Percentiles rank a stretch among this genome's conserved stretches.
Conservation (phyloP, 495 filamentous ascomycete genomes). For the Haplographium delicatum region DNA sequence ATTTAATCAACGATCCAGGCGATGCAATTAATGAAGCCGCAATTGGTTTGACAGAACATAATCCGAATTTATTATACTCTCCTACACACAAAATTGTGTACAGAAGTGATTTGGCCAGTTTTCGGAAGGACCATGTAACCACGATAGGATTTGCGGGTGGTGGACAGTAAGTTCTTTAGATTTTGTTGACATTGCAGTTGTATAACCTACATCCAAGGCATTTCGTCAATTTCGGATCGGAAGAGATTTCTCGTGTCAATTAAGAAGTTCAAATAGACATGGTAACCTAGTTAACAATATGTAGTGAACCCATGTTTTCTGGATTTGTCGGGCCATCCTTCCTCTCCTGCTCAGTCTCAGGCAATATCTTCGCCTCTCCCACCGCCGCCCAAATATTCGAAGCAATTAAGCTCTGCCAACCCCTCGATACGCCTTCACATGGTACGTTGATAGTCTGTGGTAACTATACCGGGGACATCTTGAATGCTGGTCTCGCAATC, state of each 20-base stretch:
- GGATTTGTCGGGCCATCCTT: slow-evolving; percentile 59
- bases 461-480: slow-evolving; percentile 61
- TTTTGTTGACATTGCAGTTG: not conserved
- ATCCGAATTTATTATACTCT: slow-evolving; percentile 13
- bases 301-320: slow-evolving; percentile 54
- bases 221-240: not conserved
- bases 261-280: not conserved
- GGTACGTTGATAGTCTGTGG: slow-evolving; percentile 56
- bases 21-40: slow-evolving; percentile 20
- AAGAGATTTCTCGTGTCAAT: not conserved
- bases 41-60: slow-evolving; percentile 17
- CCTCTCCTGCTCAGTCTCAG: slow-evolving; percentile 52
- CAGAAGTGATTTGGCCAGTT: slow-evolving; percentile 16
- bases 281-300: not conserved
- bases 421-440: slow-evolving; percentile 38
- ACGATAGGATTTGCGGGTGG: slow-evolving; percentile 22
- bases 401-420: slow-evolving; percentile 40
- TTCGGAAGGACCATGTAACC: slow-evolving; percentile 18
- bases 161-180: slow-evolving; percentile 14
- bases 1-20: slow-evolving; percentile 19
- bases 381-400: slow-evolving; percentile 57
- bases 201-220: no score
- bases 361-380: slow-evolving; percentile 59
- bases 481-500: slow-evolving; percentile 57
- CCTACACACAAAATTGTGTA: slow-evolving; percentile 21